Percentiles rank a stretch among this genome's conserved stretches.
Conservation (phyloP, 345 rosid genomes). For the Citrus medica region DNA sequence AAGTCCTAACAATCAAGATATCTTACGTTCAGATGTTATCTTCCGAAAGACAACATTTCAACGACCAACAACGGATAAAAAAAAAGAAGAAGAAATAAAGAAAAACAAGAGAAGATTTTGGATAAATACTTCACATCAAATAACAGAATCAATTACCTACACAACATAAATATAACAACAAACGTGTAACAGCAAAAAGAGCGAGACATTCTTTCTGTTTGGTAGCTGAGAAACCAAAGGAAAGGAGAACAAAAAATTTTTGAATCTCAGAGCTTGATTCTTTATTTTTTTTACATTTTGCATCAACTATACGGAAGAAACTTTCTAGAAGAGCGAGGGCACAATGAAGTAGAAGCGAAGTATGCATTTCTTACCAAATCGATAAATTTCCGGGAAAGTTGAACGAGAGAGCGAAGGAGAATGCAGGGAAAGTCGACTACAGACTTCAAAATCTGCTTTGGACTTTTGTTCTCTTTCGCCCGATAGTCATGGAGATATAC, state of each 20-base stretch:
- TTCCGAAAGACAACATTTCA: neutral
- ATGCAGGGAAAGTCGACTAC: conserved; percentile 1
- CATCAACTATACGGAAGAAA: conserved; percentile 3
- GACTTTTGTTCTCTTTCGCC: neutral
- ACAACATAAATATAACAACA: neutral
- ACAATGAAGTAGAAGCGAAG: neutral
- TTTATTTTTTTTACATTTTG: conserved; percentile 1
- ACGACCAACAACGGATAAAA: neutral
- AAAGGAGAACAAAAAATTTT: neutral
- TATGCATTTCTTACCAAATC: conserved; percentile 25
- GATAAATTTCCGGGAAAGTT: conserved; percentile 33
- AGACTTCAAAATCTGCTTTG: neutral
- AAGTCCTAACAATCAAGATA: conserved; percentile 1
- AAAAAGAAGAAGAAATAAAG: too few species aligned
- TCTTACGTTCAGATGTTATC: neutral
- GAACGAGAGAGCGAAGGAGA: conserved; percentile 36
- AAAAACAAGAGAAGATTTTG: too few species aligned
- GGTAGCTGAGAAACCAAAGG: neutral
- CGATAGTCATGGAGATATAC: neutral
- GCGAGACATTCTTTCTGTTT: neutral
- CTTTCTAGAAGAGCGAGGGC: conserved; percentile 8
- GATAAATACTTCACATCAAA: neutral
- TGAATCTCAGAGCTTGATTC: neutral
- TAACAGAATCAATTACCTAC: neutral
- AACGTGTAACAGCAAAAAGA: neutral